Conservation (phyloP, 164 flowering plant species). For the Macadamia integrifolia region DNA sequence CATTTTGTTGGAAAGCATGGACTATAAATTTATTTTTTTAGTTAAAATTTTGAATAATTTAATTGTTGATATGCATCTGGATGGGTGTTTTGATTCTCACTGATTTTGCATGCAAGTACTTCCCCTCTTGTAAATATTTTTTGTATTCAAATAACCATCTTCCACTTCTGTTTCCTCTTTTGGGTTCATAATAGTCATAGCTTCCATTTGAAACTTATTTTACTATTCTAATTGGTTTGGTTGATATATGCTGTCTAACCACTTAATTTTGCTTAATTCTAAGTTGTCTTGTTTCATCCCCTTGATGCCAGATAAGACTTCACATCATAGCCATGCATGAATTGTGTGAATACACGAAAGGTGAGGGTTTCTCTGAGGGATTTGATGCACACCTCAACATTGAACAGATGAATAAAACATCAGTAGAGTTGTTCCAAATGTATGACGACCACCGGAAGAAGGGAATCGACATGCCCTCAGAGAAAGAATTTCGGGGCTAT, state of each 20-base stretch:
- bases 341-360: slow-evolving; percentile 82
- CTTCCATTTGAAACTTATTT: neutral
- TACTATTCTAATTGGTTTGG: neutral
- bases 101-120: neutral
- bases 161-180: neutral
- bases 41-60: neutral
- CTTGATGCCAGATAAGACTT: slow-evolving; percentile 69
- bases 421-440: slow-evolving; percentile 92
- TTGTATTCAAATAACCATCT: neutral
- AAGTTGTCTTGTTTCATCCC: neutral
- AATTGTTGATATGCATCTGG: neutral
- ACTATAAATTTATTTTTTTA: neutral
- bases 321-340: slow-evolving; percentile 98
- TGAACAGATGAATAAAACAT: slow-evolving; percentile 98
- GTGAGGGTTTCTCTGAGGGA: slow-evolving; percentile 97
- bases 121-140: too few relatives aligned
- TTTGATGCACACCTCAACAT: slow-evolving; percentile 99
- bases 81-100: neutral
- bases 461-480: slow-evolving; percentile 64
- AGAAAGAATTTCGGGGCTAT: slow-evolving; percentile 94
- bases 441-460: slow-evolving; percentile 96
- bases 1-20: neutral
- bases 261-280: neutral
- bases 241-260: neutral
- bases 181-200: neutral